These are phyloP conservation scores for Mitragyna speciosa DNA, from an alignment of 257 asterid species.

Conservation along the genomic window DNA sequence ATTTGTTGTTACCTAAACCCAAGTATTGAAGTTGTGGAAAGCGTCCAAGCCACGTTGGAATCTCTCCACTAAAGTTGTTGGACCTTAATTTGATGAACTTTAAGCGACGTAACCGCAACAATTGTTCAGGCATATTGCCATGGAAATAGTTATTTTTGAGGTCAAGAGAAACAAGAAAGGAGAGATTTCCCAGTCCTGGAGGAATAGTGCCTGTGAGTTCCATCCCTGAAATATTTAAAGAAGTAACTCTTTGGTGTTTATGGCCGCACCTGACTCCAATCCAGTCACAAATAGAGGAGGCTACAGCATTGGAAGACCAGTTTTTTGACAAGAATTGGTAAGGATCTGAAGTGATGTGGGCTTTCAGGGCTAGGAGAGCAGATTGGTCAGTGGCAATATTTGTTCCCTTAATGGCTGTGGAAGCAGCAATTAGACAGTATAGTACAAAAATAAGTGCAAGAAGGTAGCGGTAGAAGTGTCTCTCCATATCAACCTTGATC, in stretches of 20 bases:
- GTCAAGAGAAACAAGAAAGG: too few relatives aligned
- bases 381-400: not conserved
- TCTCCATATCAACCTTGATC: not conserved
- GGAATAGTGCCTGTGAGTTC: not conserved
- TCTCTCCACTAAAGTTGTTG: not conserved
- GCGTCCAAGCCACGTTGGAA: slow-evolving; percentile 12
- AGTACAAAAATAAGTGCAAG: not conserved
- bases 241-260: not conserved
- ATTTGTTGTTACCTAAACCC: not conserved
- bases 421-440: not conserved
- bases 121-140: not conserved
- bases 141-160: not conserved
- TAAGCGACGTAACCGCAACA: not conserved
- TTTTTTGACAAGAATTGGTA: not conserved
- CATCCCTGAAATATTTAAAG: not conserved
- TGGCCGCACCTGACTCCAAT: not conserved
- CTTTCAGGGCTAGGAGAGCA: too few relatives aligned
- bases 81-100: not conserved
- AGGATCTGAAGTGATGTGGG: too few relatives aligned
- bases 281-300: slow-evolving; percentile 3
- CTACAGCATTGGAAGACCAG: not conserved
- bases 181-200: too few relatives aligned
- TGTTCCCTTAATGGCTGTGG: not conserved
- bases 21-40: not conserved
- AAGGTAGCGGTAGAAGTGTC: too few relatives aligned